Percentiles rank a stretch among this genome's conserved stretches.
Conservation (phyloP, 1,284 basidiomycete genomes). For the Leccinum subrobustum region DNA sequence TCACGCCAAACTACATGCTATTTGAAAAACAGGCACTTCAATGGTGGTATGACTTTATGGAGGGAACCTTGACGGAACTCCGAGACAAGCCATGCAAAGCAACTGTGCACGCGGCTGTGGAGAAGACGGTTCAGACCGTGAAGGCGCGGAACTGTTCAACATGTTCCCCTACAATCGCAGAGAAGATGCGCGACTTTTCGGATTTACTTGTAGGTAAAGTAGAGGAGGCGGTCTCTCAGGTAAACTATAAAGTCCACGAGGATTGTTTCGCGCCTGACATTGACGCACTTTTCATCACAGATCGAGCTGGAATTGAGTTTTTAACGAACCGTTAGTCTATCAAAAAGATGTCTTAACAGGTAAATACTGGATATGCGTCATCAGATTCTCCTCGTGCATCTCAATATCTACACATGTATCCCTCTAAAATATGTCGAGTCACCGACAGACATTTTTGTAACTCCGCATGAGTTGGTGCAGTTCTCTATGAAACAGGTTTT, state of each 20-base stretch:
- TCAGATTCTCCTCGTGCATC: background rate
- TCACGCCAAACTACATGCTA: background rate
- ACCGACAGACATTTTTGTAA: background rate
- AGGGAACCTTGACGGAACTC: too few relatives aligned
- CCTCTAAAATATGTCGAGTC: background rate
- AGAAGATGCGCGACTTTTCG: conserved; percentile 18
- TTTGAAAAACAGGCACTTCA: too few relatives aligned
- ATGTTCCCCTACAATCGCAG: conserved; percentile 7
- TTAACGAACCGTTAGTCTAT: background rate
- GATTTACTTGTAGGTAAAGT: conserved; percentile 15
- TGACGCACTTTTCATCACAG: background rate
- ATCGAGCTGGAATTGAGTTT: background rate
- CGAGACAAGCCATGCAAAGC: too few relatives aligned
- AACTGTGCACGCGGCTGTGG: too few relatives aligned
- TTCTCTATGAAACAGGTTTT: background rate
- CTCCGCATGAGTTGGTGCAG: too few relatives aligned
- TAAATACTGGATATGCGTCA: background rate
- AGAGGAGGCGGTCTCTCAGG: conserved; percentile 15
- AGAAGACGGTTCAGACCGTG: too few relatives aligned
- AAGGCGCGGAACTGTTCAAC: background rate
- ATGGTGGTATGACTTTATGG: too few relatives aligned
- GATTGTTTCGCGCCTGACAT: background rate
- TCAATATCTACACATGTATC: background rate
- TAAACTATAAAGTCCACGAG: background rate
- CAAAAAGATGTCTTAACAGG: background rate